A percentile compares a stretch with the other conserved stretches of the same genome.
Evolutionary conservation across 2,329 filamentous ascomycete genomes (phyloP).

Genomic region (Fusarium sambucinum): DNA sequence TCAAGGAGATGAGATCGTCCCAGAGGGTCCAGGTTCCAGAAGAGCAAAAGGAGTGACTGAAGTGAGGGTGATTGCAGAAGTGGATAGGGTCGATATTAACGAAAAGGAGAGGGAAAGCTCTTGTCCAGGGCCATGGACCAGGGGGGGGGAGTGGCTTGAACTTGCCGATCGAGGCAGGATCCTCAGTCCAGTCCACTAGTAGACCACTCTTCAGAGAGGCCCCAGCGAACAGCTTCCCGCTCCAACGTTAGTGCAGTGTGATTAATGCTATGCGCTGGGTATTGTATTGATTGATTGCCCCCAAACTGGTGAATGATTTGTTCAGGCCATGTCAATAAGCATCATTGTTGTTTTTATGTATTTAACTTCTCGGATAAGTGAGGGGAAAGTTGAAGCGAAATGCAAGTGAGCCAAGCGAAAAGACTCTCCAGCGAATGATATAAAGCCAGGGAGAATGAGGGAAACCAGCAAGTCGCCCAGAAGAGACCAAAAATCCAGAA

Average conservation of each 20-base stretch:
- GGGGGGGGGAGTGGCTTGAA: slow-evolving; percentile 50
- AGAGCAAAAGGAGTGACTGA: slow-evolving; percentile 56
- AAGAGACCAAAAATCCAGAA: slow-evolving; percentile 29
- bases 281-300: slow-evolving; percentile 12
- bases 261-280: slow-evolving; percentile 5
- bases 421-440: slow-evolving; percentile 26
- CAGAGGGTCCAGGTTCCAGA: slow-evolving; percentile 44
- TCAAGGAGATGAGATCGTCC: slow-evolving; percentile 43
- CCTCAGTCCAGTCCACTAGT: slow-evolving; percentile 51
- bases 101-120: slow-evolving; percentile 54
- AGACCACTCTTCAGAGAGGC: slow-evolving; percentile 29
- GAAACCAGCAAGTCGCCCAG: slow-evolving; percentile 26
- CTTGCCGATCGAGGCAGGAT: slow-evolving; percentile 53
- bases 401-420: slow-evolving; percentile 36
- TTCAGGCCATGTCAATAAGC: slow-evolving; percentile 4
- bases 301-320: slow-evolving; percentile 16
- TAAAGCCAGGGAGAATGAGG: slow-evolving; percentile 25
- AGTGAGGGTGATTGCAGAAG: slow-evolving; percentile 55
- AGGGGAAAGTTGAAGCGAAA: slow-evolving; percentile 29
- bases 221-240: slow-evolving; percentile 42
- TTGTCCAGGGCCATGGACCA: slow-evolving; percentile 46
- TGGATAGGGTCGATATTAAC: slow-evolving; percentile 56
- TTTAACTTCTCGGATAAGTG: neutral
- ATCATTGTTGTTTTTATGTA: slow-evolving; percentile 6
- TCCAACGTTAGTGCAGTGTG: slow-evolving; percentile 37